phyloP scores from a whole-genome alignment of 306 rosid genomes.

The Castanea sativa region DNA sequence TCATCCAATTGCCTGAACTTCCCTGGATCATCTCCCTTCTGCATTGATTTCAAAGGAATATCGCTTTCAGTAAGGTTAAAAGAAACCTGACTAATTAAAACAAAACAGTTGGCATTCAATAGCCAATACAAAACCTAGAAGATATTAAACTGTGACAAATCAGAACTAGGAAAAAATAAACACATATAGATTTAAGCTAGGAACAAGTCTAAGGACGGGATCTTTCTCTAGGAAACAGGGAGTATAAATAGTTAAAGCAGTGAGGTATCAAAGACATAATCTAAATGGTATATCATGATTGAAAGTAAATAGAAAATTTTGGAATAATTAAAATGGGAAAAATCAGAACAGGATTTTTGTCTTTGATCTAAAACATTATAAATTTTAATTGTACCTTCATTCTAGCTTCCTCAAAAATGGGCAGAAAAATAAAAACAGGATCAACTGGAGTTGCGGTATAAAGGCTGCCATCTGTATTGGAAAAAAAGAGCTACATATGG shows the following conservation, averaged over 20 bases:
- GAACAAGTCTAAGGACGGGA: neutral
- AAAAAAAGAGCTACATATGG: neutral
- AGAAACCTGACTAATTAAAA: neutral
- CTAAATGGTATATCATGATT: neutral
- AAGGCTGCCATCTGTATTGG: conserved; percentile 67
- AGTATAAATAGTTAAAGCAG: neutral
- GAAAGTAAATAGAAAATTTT: too few species aligned
- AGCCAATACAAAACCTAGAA: neutral
- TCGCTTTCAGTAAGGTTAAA: conserved; percentile 13
- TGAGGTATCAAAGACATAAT: neutral
- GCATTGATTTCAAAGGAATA: conserved; percentile 32
- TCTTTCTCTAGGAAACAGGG: neutral
- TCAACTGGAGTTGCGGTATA: conserved; percentile 79
- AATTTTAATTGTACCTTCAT: conserved; percentile 59
- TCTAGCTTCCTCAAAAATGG: conserved; percentile 85
- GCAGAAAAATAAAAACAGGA: conserved; percentile 83
- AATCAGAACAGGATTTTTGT: conserved; percentile 18
- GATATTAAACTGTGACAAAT: neutral
- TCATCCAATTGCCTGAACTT: conserved; percentile 91
- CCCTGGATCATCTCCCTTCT: conserved; percentile 83
- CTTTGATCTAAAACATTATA: neutral
- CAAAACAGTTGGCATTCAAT: neutral
- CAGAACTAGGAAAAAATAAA: neutral
- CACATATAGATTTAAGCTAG: neutral
- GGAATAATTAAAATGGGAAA: neutral